phyloP scores from a whole-genome alignment of 495 filamentous ascomycete species.

The Darksidea phi region DNA sequence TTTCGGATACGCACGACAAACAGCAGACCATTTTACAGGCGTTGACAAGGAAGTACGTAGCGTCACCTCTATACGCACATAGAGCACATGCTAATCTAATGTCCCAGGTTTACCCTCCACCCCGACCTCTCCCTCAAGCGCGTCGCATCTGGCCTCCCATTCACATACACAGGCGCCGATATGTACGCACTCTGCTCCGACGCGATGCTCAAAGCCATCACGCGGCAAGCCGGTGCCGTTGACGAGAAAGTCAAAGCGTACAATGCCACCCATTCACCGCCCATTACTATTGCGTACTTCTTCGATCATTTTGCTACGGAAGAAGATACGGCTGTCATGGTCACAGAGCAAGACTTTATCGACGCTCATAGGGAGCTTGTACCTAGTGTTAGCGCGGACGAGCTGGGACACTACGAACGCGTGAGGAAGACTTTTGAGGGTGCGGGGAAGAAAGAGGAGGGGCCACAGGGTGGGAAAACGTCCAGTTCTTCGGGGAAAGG shows the following conservation, averaged over 20 bases:
- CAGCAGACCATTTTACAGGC: slow-evolving; percentile 93
- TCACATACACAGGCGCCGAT: slow-evolving; percentile 97
- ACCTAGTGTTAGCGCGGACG: slow-evolving; percentile 89
- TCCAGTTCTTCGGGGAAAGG: slow-evolving; percentile 48
- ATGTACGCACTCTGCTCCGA: slow-evolving; percentile 96
- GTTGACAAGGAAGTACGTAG: slow-evolving; percentile 79
- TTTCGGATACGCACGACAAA: slow-evolving; percentile 95
- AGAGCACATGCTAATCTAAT: slow-evolving; percentile 4
- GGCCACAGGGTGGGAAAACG: slow-evolving; percentile 4
- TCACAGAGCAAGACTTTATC: slow-evolving; percentile 83
- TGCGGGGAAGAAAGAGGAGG: slow-evolving; percentile 41
- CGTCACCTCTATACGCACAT: neutral
- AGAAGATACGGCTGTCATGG: slow-evolving; percentile 80
- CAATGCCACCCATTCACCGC: slow-evolving; percentile 45
- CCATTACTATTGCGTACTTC: slow-evolving; percentile 85
- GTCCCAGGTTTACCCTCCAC: slow-evolving; percentile 72
- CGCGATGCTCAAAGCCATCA: slow-evolving; percentile 98
- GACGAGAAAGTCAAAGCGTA: slow-evolving; percentile 76
- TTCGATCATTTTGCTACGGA: slow-evolving; percentile 86
- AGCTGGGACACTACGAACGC: slow-evolving; percentile 84
- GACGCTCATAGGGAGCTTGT: slow-evolving; percentile 79
- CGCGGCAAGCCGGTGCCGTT: slow-evolving; percentile 78
- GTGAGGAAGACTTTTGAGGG: slow-evolving; percentile 80
- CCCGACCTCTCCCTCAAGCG: slow-evolving; percentile 69
- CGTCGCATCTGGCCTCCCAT: slow-evolving; percentile 76